Percentiles rank a stretch among this genome's conserved stretches.
phyloP scores from a whole-genome alignment of 1,139 yeast species.

The Pichia sp. region DNA sequence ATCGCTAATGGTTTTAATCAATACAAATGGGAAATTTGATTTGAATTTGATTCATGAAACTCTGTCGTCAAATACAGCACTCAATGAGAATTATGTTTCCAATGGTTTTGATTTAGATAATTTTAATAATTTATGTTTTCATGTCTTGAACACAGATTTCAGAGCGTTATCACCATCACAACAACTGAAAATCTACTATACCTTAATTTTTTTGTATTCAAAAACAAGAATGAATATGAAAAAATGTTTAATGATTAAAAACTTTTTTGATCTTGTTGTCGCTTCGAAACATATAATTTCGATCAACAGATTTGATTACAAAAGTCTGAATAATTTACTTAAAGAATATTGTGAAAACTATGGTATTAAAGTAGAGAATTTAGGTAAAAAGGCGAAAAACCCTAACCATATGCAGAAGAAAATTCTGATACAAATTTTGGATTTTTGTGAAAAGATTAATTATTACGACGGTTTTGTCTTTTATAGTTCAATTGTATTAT shows the following conservation, averaged over 20 bases:
- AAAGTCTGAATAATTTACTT: slow-evolving; percentile 16
- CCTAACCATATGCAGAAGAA: slow-evolving; percentile 20
- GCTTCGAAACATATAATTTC: slow-evolving; percentile 12
- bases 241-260: slow-evolving; percentile 60
- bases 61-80: slow-evolving; percentile 26
- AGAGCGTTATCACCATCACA: slow-evolving; percentile 41
- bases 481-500: slow-evolving; percentile 24
- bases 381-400: background rate
- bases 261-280: slow-evolving; percentile 24
- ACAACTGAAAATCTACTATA: slow-evolving; percentile 56
- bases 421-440: slow-evolving; percentile 18
- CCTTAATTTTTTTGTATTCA: slow-evolving; percentile 60
- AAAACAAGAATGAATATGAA: slow-evolving; percentile 60
- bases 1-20: slow-evolving; percentile 52
- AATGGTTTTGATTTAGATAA: slow-evolving; percentile 13
- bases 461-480: slow-evolving; percentile 16
- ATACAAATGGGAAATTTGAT: slow-evolving; percentile 46
- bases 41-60: slow-evolving; percentile 36
- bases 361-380: slow-evolving; percentile 9
- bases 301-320: slow-evolving; percentile 8
- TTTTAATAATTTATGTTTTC: slow-evolving; percentile 14
- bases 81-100: slow-evolving; percentile 18
- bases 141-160: slow-evolving; percentile 34
- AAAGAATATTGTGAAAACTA: slow-evolving; percentile 19
- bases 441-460: slow-evolving; percentile 20